Base-by-base conservation (phyloP, 208 protist genomes). In the Acanthamoeba castellanii region DNA sequence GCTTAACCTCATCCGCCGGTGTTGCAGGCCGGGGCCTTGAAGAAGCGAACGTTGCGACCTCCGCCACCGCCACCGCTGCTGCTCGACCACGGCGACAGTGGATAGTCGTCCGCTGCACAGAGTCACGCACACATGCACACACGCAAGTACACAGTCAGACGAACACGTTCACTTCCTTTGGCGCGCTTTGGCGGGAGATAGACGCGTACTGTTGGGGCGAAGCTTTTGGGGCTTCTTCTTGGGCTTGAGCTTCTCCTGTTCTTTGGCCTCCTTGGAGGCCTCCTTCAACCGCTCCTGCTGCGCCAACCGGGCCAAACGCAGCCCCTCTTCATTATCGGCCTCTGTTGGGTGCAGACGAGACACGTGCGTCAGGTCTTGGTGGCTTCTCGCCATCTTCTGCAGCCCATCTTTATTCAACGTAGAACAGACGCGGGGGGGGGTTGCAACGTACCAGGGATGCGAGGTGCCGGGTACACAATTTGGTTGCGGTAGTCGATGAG, bases 1-100 rank as follows among this genome's bases (percentile, higher is more conserved):
- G 74, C 74, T 84, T 84, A 84, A 84, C 74, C 37, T 84, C 74
- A 84, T 84, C 74, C 74, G 74, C 74, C 74, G 7, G 74, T 47
- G 74, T 84, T 84, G 74, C 74, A 84, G 32, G 74, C 37, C 7
- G 74, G 74, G 34, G 74, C 74, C 45, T 52, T 45, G 74, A 84
- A 84, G 74, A 84, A 84, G 74, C 74, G 74, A 50, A 84, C 3
- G 42, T 84, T 84, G 18, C 45, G 74, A 5, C 74, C 74, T 50
- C 74, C 74, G 42, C 74, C 74, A 1, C 74, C 74, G 34, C 74
- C 74, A 2, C 74, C 74, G 66, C 30, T 72, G 74, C 74, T 82
- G 74, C 74, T 84, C 25, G 74, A 45, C 74, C 74, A 84, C 37
- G 74, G 74, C 74, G 74, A 84, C 72, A 81, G 72, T 1, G 72